Base-by-base conservation (phyloP, 2,329 filamentous ascomycete species). In the Aspergillus texensis region DNA sequence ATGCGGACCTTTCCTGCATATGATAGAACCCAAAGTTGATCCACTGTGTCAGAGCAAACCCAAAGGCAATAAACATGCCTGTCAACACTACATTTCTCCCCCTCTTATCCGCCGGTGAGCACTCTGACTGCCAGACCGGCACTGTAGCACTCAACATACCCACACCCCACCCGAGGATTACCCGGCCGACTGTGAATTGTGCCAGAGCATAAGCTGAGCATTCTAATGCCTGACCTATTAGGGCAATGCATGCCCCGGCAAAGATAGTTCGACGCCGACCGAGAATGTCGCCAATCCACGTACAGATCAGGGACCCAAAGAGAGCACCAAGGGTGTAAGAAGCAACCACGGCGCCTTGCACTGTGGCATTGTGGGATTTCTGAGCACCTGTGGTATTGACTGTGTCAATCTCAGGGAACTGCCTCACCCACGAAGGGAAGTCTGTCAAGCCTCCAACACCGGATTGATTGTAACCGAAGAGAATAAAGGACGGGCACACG, bases 381-480 rank as follows among this genome's bases (percentile, higher is more conserved):
- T 75, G 65, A 1, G 75, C 72, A 2, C 82, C 83, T 1, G 66
- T 74, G 1, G 79, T 76, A 68, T 81, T 74, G 50, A 81, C 68
- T 0, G 83, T 85, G 70, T 85, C 78, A 67, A 85, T 83, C 58
- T 78, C 68, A 1, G 83, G 83, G 66, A 86, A 84, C 10, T 54
- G 36, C 6, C 62, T 79, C 77, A 55, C 36, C 53, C 62, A 72
- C 68, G 62, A 71, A 62, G 10, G 66, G 0, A 74, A 66, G 4
- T 62, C 79, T 72, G 81, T 68, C n/a, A 85, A 74, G 16, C 82
- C 82, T 52, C 82, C 82, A n/a, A 82, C 77, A 54, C 81, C 81
- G 56, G 81, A 80, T 68, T 84, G 81, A 69, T 85, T 84, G 75
- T 84, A 85, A 58, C 83, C 83, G 67, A 83, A 84, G 55, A 82